Percentiles rank a stretch among this genome's conserved stretches.
Evolutionary conservation across 140 eudicot species (phyloP).

Genomic region (Erigeron philadelphicus): DNA sequence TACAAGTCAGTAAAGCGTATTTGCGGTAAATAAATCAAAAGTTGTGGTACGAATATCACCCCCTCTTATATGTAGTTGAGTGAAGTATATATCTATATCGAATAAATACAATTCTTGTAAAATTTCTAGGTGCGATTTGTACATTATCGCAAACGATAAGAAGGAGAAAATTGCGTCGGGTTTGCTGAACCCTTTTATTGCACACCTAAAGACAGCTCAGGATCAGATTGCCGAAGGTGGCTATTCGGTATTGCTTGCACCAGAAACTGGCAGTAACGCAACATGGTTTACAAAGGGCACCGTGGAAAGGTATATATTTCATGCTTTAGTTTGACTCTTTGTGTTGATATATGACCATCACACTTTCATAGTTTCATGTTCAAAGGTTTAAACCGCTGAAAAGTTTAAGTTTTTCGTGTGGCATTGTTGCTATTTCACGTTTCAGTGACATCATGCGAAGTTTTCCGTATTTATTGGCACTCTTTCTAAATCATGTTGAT

Average conservation of each 20-base stretch:
- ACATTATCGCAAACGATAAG: conserved; percentile 69
- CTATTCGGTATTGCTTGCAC: conserved; percentile 79
- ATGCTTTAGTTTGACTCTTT: not conserved
- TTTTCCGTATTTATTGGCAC: too few relatives aligned
- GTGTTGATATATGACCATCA: not conserved
- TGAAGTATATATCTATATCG: not conserved
- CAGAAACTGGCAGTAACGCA: conserved; percentile 44
- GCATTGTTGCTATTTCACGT: too few relatives aligned
- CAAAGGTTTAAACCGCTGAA: too few relatives aligned
- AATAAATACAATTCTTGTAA: conserved; percentile 10
- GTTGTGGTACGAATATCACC: not conserved
- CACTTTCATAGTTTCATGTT: too few relatives aligned
- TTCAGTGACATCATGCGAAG: too few relatives aligned
- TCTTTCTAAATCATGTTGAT: too few relatives aligned
- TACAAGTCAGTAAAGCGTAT: too few relatives aligned
- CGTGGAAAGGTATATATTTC: conserved; percentile 59
- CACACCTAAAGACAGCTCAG: conserved; percentile 81
- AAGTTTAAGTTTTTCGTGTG: too few relatives aligned
- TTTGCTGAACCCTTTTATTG: conserved; percentile 71
- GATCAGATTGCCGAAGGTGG: conserved; percentile 92
- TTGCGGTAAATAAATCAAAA: too few relatives aligned
- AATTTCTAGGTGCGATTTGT: conserved; percentile 75
- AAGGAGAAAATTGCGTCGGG: conserved; percentile 86
- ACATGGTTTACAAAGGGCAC: conserved; percentile 95
- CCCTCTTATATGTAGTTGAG: not conserved